Evolutionary conservation across 169 alveolate species (phyloP).

Genomic region (Plasmodium blacklocki): DNA sequence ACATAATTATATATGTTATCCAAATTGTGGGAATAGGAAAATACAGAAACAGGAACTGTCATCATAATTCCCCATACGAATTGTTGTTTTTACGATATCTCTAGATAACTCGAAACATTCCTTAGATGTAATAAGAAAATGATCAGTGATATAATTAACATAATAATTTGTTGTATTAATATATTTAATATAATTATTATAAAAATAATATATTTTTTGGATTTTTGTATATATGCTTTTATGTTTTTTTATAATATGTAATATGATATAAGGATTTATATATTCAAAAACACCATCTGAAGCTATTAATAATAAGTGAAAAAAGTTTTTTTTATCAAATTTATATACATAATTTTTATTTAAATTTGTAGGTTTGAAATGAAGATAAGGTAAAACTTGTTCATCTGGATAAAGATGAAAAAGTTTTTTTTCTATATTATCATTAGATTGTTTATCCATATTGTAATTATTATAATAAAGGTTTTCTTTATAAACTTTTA

Average conservation of each 20-base stretch:
- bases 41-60: slow-evolving; percentile 71
- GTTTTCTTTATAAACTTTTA: slow-evolving; percentile 37
- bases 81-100: slow-evolving; percentile 35
- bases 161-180: not conserved
- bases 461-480: not conserved
- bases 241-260: slow-evolving; percentile 47
- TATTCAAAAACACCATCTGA: slow-evolving; percentile 72
- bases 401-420: slow-evolving; percentile 6
- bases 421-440: slow-evolving; percentile 3
- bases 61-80: slow-evolving; percentile 52
- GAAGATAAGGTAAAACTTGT: slow-evolving; percentile 32
- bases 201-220: slow-evolving; percentile 30
- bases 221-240: slow-evolving; percentile 54
- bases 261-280: slow-evolving; percentile 32
- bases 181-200: slow-evolving; percentile 6
- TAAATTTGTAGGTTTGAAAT: slow-evolving; percentile 28
- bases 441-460: not conserved
- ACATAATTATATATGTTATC: not conserved
- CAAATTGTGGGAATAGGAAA: slow-evolving; percentile 40
- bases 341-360: slow-evolving; percentile 39
- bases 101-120: slow-evolving; percentile 52
- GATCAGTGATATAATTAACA: not conserved
- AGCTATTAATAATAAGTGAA: slow-evolving; percentile 60
- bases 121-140: slow-evolving; percentile 36
- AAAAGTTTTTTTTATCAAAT: slow-evolving; percentile 33